These are phyloP conservation scores for Jatropha multifida DNA, from an alignment of 441 rosid genomes.

Conservation along the genomic window DNA sequence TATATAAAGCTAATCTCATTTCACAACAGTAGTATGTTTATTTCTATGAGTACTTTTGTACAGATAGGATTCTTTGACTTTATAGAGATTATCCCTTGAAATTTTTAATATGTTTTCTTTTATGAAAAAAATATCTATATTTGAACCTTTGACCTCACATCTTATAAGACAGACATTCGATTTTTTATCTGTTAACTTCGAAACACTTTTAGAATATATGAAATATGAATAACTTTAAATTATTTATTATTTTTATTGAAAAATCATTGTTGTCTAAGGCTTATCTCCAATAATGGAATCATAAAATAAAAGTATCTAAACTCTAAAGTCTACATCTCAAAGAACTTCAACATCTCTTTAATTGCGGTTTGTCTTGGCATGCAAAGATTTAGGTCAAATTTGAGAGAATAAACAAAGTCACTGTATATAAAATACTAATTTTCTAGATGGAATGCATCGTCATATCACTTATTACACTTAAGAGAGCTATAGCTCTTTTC, in stretches of 20 bases:
- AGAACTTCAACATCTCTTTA: neutral
- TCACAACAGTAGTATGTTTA: no score
- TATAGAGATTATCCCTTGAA: no score
- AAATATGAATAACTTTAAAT: neutral
- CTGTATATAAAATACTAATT: no score
- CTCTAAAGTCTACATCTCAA: neutral
- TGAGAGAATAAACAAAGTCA: conserved; percentile 22
- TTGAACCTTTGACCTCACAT: no score
- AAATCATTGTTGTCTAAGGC: conserved; percentile 6
- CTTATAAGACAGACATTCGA: no score
- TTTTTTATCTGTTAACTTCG: no score
- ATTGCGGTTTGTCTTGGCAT: conserved; percentile 33
- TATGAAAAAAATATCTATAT: no score
- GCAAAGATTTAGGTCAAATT: conserved; percentile 36
- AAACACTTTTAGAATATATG: conserved; percentile 22
- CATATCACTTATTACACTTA: conserved; percentile 27
- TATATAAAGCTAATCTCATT: no score
- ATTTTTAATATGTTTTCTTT: no score
- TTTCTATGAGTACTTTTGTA: no score
- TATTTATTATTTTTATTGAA: neutral
- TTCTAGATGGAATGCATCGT: conserved; percentile 30
- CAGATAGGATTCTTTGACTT: no score
- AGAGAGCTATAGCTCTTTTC: neutral
- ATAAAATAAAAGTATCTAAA: neutral
- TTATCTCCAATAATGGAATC: conserved; percentile 8